These are phyloP conservation scores for Chiua sp. DNA, from an alignment of 1,284 basidiomycete species.

Conservation along the genomic window DNA sequence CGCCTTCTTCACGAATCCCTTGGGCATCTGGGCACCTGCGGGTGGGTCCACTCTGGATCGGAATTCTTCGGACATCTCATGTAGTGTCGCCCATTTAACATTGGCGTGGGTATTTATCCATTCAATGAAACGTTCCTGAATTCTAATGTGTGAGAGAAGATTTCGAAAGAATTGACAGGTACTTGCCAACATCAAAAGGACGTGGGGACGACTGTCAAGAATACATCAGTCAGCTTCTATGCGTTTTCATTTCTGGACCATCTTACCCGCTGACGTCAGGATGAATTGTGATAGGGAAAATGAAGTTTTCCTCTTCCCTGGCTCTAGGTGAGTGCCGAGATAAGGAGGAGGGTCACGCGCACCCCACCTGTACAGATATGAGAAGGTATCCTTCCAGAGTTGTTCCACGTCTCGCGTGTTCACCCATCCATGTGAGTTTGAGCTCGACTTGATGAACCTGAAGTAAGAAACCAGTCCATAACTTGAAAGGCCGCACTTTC, in stretches of 20 bases:
- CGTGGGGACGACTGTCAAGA: constrained; percentile 49
- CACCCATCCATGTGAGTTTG: constrained; percentile 75
- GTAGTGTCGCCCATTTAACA: constrained; percentile 78
- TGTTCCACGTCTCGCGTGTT: constrained; percentile 72
- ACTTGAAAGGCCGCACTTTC: background rate
- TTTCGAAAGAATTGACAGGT: background rate
- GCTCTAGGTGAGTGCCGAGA: constrained; percentile 10
- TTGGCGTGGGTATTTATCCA: constrained; percentile 78
- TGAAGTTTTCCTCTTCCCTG: constrained; percentile 74
- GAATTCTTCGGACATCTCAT: constrained; percentile 66
- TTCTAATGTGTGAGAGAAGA: background rate
- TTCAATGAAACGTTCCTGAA: constrained; percentile 77
- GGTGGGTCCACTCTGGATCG: constrained; percentile 44
- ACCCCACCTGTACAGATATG: constrained; percentile 64
- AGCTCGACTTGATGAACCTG: constrained; percentile 68
- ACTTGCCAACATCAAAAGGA: constrained; percentile 75
- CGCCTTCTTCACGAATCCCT: constrained; percentile 33
- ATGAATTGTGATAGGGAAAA: constrained; percentile 80
- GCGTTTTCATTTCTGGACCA: background rate
- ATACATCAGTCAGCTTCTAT: constrained; percentile 3
- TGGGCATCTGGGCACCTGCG: constrained; percentile 51
- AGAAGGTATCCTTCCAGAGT: constrained; percentile 79
- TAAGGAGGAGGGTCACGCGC: background rate
- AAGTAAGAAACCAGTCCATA: background rate
- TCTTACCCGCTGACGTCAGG: constrained; percentile 78